Evolutionary conservation across 2,329 filamentous ascomycete genomes (phyloP).

Genomic region (Cladosporium sp.): DNA sequence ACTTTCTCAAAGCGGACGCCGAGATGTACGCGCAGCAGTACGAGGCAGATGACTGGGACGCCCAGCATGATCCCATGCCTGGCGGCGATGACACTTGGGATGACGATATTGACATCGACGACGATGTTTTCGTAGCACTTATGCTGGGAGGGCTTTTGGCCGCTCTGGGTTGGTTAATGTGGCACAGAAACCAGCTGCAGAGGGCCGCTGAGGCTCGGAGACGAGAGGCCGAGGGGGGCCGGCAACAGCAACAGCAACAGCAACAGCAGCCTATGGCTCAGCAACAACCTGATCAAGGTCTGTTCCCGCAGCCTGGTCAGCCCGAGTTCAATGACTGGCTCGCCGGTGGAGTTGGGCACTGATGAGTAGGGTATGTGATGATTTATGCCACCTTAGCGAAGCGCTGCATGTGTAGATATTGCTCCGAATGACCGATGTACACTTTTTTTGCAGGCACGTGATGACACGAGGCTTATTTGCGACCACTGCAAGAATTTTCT

Average conservation of each 20-base stretch:
- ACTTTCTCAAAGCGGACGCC: conserved; percentile 63
- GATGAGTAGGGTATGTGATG: too few species aligned
- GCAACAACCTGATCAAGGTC: conserved; percentile 43
- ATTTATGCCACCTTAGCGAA: too few species aligned
- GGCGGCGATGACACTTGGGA: conserved; percentile 51
- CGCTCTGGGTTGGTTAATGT: conserved; percentile 69
- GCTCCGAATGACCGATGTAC: too few species aligned
- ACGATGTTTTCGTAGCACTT: conserved; percentile 75
- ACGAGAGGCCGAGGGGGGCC: conserved; percentile 32
- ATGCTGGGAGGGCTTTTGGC: conserved; percentile 74
- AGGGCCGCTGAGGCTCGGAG: conserved; percentile 36
- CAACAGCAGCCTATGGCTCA: conserved; percentile 37
- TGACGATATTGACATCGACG: conserved; percentile 57
- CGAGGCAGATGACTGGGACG: conserved; percentile 42
- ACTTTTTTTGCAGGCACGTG: too few species aligned
- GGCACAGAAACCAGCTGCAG: conserved; percentile 69
- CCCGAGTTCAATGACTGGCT: conserved; percentile 64
- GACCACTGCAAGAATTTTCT: too few species aligned
- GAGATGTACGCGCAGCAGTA: conserved; percentile 45
- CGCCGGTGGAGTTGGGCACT: conserved; percentile 61
- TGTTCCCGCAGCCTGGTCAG: conserved; percentile 62
- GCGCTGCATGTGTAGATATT: too few species aligned
- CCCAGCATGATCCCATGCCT: conserved; percentile 40
- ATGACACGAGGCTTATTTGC: too few species aligned
- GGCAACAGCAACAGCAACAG: conserved; percentile 33